These are phyloP conservation scores for Herpetospermum pedunculosum DNA, from an alignment of 306 rosid genomes.

Conservation along the genomic window DNA sequence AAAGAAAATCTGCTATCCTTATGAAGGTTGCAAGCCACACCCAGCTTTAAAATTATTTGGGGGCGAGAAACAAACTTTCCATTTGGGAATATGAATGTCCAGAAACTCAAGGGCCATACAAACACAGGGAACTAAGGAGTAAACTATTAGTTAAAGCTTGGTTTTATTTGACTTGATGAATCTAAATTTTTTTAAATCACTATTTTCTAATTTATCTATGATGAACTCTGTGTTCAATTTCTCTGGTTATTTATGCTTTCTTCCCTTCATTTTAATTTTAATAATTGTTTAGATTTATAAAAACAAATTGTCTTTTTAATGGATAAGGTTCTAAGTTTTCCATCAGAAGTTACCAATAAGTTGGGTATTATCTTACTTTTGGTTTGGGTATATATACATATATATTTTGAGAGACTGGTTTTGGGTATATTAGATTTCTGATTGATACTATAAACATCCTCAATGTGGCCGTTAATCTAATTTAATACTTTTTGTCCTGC, in stretches of 20 bases:
- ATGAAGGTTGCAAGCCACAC: neutral
- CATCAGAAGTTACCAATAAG: neutral
- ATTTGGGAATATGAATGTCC: neutral
- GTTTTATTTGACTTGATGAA: neutral
- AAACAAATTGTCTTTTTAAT: neutral
- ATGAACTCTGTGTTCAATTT: neutral
- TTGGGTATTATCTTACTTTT: neutral
- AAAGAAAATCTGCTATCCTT: neutral
- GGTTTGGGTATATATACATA: too few relatives aligned
- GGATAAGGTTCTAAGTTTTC: neutral
- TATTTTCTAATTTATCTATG: neutral
- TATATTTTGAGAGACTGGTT: too few relatives aligned
- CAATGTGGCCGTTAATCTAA: neutral
- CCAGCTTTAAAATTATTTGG: neutral
- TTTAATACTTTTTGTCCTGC: neutral
- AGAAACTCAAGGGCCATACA: neutral
- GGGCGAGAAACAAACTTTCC: neutral
- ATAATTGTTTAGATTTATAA: neutral
- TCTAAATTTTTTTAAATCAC: neutral
- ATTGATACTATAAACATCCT: neutral
- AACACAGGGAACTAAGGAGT: neutral
- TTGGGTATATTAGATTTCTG: neutral
- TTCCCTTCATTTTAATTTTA: neutral
- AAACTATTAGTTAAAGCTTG: neutral
- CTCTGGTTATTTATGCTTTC: neutral